A percentile compares a stretch with the other conserved stretches of the same genome.
Conservation (phyloP, 1,284 basidiomycete genomes). For the Heterobasidion annosum region DNA sequence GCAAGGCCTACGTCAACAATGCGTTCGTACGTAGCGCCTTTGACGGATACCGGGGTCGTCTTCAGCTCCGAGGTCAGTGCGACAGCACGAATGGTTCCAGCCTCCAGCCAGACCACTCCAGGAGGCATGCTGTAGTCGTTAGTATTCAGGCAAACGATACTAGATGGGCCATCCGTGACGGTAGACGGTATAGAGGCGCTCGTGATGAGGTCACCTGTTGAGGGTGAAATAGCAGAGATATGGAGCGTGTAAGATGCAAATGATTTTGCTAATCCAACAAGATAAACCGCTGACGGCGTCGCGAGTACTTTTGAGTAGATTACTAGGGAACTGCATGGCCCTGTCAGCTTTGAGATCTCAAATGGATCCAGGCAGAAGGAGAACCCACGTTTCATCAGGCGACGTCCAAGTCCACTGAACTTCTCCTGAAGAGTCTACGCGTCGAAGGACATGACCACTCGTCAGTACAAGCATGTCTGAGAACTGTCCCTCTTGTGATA, state of each 20-base stretch:
- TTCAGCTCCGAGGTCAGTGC: conserved; percentile 46
- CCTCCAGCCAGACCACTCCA: conserved; percentile 62
- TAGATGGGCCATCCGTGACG: conserved; percentile 37
- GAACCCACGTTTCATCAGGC: conserved; percentile 45
- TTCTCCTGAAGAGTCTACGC: conserved; percentile 40
- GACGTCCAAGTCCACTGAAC: conserved; percentile 57
- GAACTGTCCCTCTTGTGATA: conserved; percentile 16
- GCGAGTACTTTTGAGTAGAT: conserved; percentile 54
- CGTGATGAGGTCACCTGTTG: conserved; percentile 45
- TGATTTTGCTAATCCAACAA: conserved; percentile 62
- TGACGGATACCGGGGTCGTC: conserved; percentile 32
- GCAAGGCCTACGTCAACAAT: conserved; percentile 50
- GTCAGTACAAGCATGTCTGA: conserved; percentile 44
- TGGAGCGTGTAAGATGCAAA: conserved; percentile 57
- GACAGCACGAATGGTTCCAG: conserved; percentile 43
- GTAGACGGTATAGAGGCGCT: conserved; percentile 49
- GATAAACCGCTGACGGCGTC: conserved; percentile 47
- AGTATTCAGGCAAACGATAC: conserved; percentile 24
- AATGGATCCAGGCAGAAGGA: background rate
- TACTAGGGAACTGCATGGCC: conserved; percentile 44
- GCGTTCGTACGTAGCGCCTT: conserved; percentile 33
- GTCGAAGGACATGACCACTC: conserved; percentile 48
- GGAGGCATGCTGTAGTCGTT: conserved; percentile 17
- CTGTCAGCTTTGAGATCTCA: background rate
- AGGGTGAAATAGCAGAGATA: conserved; percentile 47